Percentiles rank a stretch among this genome's conserved stretches.
Evolutionary conservation across 2,329 filamentous ascomycete genomes (phyloP).

Genomic region (Basipetospora chlamydospora): DNA sequence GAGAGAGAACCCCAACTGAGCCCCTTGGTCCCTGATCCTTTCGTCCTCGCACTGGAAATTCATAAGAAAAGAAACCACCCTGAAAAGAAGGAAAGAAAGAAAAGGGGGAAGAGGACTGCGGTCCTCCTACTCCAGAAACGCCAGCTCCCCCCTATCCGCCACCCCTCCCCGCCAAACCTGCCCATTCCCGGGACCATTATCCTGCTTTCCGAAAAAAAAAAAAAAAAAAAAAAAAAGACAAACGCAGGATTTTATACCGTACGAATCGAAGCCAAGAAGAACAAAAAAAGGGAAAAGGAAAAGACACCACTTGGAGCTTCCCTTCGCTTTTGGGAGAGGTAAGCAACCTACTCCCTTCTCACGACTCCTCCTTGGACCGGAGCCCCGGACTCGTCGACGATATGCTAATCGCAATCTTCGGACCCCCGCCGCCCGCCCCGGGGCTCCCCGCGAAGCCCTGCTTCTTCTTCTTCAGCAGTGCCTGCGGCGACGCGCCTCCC

Average conservation of each 20-base stretch:
- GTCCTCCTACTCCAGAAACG: background rate
- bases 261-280: no score
- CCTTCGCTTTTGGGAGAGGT: no score
- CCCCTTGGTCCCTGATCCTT: no score
- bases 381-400: conserved; percentile 27
- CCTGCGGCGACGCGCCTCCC: no score
- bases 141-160: background rate
- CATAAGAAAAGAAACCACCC: no score
- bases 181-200: background rate
- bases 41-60: no score
- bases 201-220: conserved; percentile 1
- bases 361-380: conserved; percentile 24
- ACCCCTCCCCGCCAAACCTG: background rate
- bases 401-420: conserved; percentile 45
- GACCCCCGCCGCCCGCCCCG: conserved; percentile 23
- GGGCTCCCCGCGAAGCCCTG: conserved; percentile 29
- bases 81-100: background rate
- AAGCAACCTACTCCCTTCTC: conserved; percentile 9
- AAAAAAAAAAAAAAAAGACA: conserved; percentile 2
- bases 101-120: background rate
- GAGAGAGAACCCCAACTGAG: no score
- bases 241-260: conserved; percentile 1
- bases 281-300: conserved; percentile 4
- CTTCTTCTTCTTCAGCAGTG: conserved; percentile 24
- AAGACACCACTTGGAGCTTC: no score